Base-by-base conservation (phyloP, 1,284 basidiomycete genomes). In the Thelephora terrestris region DNA sequence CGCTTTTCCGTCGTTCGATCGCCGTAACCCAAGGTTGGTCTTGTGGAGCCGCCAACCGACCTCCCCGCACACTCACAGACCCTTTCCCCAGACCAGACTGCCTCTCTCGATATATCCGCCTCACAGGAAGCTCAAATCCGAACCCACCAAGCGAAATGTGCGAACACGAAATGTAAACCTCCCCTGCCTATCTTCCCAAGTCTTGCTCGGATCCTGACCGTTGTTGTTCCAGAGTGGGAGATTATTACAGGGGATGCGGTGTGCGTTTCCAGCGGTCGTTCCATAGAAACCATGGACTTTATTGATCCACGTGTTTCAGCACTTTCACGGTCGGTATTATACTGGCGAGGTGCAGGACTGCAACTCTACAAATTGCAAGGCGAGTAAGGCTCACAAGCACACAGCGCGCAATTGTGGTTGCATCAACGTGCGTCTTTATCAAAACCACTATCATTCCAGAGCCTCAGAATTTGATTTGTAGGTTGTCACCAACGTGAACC, bases 271-370 rank as follows among this genome's bases (percentile, higher is more conserved):
- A 50, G 14, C 20, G 35, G 36, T 27, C 24, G 7, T 4, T 16
- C n/a, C 45, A 37, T 20, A 27, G 23, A 25, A 20, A 35, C 53
- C 24, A 24, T 23, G 6, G 32, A 7, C 17, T 25, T 25, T n/a
- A 4, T 48, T 4, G 24, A 9, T 32, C 32, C 16, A 25, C 27
- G 17, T 25, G n/a, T 14, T 23, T 35, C 27, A 81, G 78, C 78
- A 81, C 57, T 81, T 79, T 61, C 77, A 80, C 53, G 73, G 73
- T 37, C 70, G 76, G 29, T 81, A 79, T 59, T 78, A 70, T 57
- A 78, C 79, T 20, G 79, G 79, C 21, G 68, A 74, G 49, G 66
- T 68, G 9, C 55, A 57, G n/a, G 79, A 81, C 57, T 81, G 79
- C 56, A 60, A 62, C 45, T 71, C 69, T 3, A 56, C 58, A 4